phyloP scores from a whole-genome alignment of 768 basidiomycete genomes.

The Roridomyces roridus region DNA sequence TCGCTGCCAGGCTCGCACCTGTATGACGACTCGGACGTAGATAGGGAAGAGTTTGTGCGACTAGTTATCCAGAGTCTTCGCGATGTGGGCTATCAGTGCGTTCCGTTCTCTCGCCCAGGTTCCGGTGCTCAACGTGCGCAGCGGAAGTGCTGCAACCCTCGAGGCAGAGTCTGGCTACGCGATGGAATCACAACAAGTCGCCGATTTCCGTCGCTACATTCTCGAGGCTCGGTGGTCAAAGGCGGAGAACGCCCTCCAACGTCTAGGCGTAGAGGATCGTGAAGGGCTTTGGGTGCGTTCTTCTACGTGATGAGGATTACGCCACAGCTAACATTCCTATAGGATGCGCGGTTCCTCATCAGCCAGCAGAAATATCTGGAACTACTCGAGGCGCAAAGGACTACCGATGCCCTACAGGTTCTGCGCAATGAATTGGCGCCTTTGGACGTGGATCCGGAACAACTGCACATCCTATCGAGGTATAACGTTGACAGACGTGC shows the following conservation, averaged over 20 bases:
- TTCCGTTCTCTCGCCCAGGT: slow-evolving; percentile 17
- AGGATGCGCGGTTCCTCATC: slow-evolving; percentile 89
- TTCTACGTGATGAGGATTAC: slow-evolving; percentile 1
- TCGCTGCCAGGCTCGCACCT: slow-evolving; percentile 74
- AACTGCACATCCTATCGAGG: slow-evolving; percentile 90
- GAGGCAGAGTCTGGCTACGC: slow-evolving; percentile 94
- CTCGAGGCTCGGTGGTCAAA: slow-evolving; percentile 82
- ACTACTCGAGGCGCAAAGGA: slow-evolving; percentile 80
- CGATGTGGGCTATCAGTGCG: slow-evolving; percentile 83
- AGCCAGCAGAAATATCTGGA: slow-evolving; percentile 97
- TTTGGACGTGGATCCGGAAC: slow-evolving; percentile 77
- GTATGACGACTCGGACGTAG: slow-evolving; percentile 79
- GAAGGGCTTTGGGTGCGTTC: slow-evolving; percentile 71
- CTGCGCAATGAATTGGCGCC: slow-evolving; percentile 90
- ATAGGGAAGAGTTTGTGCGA: slow-evolving; percentile 91
- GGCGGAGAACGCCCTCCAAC: slow-evolving; percentile 72
- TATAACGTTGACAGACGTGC: slow-evolving; percentile 37
- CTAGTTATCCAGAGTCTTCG: slow-evolving; percentile 87
- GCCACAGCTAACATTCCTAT: slow-evolving; percentile 22
- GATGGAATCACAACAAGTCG: slow-evolving; percentile 79
- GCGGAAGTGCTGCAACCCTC: slow-evolving; percentile 86
- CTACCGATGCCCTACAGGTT: slow-evolving; percentile 82
- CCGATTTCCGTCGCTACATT: slow-evolving; percentile 81
- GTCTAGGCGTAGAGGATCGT: slow-evolving; percentile 71
- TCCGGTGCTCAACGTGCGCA: slow-evolving; percentile 37